phyloP scores from a whole-genome alignment of 768 basidiomycete genomes.

The Termitomyces titanicus region DNA sequence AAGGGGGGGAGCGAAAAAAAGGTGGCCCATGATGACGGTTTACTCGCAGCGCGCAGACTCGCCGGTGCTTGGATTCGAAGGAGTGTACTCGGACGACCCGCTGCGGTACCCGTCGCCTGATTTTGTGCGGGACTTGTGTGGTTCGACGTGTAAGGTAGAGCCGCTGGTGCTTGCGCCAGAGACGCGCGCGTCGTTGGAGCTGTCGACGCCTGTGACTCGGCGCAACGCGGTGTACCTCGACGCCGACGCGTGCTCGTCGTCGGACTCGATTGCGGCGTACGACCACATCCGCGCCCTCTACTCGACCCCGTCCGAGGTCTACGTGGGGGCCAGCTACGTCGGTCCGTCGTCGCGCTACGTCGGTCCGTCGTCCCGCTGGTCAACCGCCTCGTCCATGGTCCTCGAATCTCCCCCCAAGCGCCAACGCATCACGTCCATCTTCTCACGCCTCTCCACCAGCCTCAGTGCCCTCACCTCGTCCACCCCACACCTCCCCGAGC shows the following conservation, averaged over 20 bases:
- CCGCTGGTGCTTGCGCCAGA: neutral
- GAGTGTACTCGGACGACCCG: constrained; percentile 10
- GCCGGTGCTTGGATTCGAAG: constrained; percentile 21
- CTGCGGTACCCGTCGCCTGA: constrained; percentile 15
- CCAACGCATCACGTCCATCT: constrained; percentile 8
- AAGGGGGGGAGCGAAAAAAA: too few species aligned
- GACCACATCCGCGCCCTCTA: too few species aligned
- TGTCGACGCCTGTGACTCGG: neutral
- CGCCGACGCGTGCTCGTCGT: constrained; percentile 28
- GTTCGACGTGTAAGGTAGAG: too few species aligned
- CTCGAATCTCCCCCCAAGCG: neutral
- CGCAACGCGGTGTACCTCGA: constrained; percentile 35
- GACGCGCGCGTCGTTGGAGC: constrained; percentile 1
- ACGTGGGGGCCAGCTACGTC: too few species aligned
- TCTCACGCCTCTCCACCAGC: constrained; percentile 4
- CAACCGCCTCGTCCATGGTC: constrained; percentile 3
- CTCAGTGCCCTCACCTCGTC: neutral
- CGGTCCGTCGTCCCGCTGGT: constrained; percentile 13
- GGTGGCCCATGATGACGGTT: too few species aligned
- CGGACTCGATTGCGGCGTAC: constrained; percentile 18
- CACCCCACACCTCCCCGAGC: neutral
- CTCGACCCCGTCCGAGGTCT: constrained; percentile 7
- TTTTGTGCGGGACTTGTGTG: constrained; percentile 8
- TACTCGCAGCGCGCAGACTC: constrained; percentile 18
- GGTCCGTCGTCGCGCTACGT: neutral